Percentiles rank a stretch among this genome's conserved stretches.
Evolutionary conservation across 805 yeast species (phyloP).

Genomic region (Lipomyces sp.): DNA sequence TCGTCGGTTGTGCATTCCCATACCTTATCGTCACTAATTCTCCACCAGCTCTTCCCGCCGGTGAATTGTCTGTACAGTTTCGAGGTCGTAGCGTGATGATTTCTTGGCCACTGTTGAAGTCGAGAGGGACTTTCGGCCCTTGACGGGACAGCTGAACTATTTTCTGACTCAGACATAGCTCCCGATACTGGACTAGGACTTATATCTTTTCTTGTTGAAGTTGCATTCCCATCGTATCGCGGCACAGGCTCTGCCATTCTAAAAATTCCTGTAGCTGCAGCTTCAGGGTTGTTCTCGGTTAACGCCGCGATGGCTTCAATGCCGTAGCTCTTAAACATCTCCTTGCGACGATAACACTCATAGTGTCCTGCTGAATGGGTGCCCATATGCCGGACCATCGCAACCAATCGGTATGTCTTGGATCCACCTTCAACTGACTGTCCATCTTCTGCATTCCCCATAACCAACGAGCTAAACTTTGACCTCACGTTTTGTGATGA

Average conservation of each 20-base stretch:
- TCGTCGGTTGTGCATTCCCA: conserved; percentile 62
- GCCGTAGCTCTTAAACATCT: conserved; percentile 30
- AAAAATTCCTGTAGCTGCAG: not conserved
- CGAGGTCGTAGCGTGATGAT: conserved; percentile 2
- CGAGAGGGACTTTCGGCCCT: not conserved
- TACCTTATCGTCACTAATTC: conserved; percentile 76
- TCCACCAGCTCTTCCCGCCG: conserved; percentile 59
- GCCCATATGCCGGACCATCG: conserved; percentile 85
- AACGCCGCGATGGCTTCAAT: not conserved
- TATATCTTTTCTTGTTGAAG: not conserved
- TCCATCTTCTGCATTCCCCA: not conserved
- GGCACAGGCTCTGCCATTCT: not conserved
- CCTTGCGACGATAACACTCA: conserved; percentile 59
- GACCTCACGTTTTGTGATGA: not conserved
- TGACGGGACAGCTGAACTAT: not conserved
- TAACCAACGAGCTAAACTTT: not conserved
- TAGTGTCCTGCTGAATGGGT: conserved; percentile 48
- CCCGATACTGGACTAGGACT: not conserved
- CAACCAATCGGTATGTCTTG: conserved; percentile 59
- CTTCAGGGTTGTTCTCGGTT: not conserved
- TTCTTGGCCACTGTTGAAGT: not conserved
- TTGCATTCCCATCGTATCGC: not conserved
- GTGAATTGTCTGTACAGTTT: conserved; percentile 24
- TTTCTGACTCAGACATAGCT: not conserved
- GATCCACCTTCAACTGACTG: not conserved